phyloP scores from a whole-genome alignment of 495 filamentous ascomycete genomes.

The Trichoderma gamsii region DNA sequence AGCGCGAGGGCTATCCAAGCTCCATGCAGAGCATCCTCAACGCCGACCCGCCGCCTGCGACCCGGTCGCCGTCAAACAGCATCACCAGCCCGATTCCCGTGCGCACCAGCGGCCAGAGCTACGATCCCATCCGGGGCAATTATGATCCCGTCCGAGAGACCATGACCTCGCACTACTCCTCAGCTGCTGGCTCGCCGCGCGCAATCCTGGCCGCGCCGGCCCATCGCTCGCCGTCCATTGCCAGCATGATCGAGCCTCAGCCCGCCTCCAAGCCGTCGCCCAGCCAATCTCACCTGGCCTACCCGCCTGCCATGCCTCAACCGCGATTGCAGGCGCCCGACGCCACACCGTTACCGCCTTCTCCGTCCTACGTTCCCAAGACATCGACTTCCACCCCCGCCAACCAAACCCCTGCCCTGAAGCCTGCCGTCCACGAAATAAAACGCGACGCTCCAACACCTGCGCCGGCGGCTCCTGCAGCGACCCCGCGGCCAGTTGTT shows the following conservation, averaged over 20 bases:
- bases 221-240: conserved; percentile 74
- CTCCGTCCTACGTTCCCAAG: conserved; percentile 26
- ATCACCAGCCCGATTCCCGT: conserved; percentile 18
- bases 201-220: conserved; percentile 24
- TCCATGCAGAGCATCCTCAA: conserved; percentile 49
- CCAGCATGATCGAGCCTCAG: conserved; percentile 80
- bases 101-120: conserved; percentile 68
- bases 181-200: conserved; percentile 11
- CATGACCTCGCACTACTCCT: conserved; percentile 25
- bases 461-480: conserved; percentile 25
- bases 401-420: conserved; percentile 6
- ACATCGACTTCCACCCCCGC: background rate
- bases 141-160: conserved; percentile 52
- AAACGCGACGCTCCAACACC: background rate
- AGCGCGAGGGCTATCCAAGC: conserved; percentile 34
- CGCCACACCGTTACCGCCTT: conserved; percentile 16
- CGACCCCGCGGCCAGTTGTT: conserved; percentile 30
- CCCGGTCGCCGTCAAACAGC: background rate
- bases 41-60: conserved; percentile 33
- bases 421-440: background rate
- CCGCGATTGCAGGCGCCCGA: conserved; percentile 27
- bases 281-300: conserved; percentile 36
- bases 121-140: conserved; percentile 76
- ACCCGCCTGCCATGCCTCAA: conserved; percentile 20
- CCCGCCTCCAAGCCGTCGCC: conserved; percentile 40